A percentile compares a stretch with the other conserved stretches of the same genome.
Evolutionary conservation across 1,139 yeast genomes (phyloP).

Genomic region (Magnusiomyces suaveolens): DNA sequence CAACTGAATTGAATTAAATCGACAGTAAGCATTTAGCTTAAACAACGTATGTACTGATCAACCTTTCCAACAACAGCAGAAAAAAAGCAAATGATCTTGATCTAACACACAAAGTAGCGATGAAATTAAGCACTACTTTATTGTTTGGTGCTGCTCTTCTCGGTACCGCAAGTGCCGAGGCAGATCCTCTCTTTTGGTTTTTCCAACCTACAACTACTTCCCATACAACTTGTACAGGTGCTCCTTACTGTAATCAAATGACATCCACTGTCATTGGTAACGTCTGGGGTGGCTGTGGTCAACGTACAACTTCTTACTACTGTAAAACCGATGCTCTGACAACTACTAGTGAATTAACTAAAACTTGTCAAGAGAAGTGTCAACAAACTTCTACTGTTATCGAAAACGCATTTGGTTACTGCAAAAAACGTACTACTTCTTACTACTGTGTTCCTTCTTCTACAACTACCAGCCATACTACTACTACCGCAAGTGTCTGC

Average conservation of each 20-base stretch:
- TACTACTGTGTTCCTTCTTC: not conserved
- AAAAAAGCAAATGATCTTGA: too few relatives aligned
- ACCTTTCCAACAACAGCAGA: too few relatives aligned
- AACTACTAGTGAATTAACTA: not conserved
- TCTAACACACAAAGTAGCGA: not conserved
- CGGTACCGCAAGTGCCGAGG: not conserved
- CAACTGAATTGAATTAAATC: not conserved
- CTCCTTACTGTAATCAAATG: not conserved
- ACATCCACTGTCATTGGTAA: not conserved
- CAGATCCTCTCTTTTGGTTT: not conserved
- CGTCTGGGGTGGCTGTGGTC: not conserved
- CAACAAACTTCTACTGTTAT: not conserved
- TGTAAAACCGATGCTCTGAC: not conserved
- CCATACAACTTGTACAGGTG: not conserved
- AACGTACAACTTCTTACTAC: not conserved
- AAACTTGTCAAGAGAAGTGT: not conserved
- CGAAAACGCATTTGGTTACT: not conserved
- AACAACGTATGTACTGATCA: not conserved
- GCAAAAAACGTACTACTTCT: not conserved
- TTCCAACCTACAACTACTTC: not conserved
- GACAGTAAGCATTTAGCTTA: not conserved
- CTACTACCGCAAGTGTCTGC: not conserved
- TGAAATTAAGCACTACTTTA: not conserved
- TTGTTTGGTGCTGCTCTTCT: not conserved
- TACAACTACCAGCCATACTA: not conserved